phyloP scores from a whole-genome alignment of 1,284 basidiomycete genomes.

The Rhodotorula sp. region DNA sequence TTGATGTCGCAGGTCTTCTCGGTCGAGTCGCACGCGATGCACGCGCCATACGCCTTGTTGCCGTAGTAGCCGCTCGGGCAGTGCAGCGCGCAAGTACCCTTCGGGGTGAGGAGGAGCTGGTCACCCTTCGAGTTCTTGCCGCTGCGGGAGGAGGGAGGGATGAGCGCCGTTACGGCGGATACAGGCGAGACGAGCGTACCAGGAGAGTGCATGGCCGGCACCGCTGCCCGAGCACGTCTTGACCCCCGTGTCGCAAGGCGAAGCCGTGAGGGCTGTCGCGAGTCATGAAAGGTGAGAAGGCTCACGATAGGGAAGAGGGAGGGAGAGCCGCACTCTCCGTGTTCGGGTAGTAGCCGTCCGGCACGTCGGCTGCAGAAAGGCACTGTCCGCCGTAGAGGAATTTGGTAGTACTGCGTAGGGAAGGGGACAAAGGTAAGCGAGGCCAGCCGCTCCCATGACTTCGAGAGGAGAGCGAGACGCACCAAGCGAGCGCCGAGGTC shows the following conservation, averaged over 20 bases:
- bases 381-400: background rate
- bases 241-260: background rate
- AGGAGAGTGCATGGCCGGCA: background rate
- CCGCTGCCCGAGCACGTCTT: background rate
- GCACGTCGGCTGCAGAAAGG: background rate
- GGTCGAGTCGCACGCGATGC: background rate
- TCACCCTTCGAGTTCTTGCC: background rate
- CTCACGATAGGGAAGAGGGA: background rate
- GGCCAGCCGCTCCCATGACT: too few relatives aligned
- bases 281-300: background rate
- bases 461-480: too few relatives aligned
- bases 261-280: background rate
- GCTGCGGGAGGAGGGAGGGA: background rate
- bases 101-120: slow-evolving; percentile 2
- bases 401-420: background rate
- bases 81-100: background rate
- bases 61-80: background rate
- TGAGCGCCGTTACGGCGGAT: too few relatives aligned
- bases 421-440: background rate
- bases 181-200: background rate
- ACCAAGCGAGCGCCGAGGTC: background rate
- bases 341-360: background rate
- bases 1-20: background rate
- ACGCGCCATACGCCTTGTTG: background rate
- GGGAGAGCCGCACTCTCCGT: background rate